These are phyloP conservation scores for Clathrus columnatus DNA, from an alignment of 768 basidiomycete genomes.

Conservation along the genomic window DNA sequence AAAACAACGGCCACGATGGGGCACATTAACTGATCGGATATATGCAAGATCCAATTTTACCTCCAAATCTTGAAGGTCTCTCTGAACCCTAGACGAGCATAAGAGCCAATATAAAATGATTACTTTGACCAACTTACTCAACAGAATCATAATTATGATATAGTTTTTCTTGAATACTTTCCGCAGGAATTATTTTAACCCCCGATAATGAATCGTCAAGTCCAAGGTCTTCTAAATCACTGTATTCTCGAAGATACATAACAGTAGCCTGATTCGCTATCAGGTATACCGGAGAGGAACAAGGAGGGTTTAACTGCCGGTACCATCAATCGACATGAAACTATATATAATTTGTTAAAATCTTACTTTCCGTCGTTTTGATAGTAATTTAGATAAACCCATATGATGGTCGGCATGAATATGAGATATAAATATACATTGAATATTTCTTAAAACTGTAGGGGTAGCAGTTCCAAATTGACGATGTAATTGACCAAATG, in stretches of 20 bases:
- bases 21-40: slow-evolving; percentile 62
- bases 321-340: not conserved
- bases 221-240: slow-evolving; percentile 65
- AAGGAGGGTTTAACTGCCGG: slow-evolving; percentile 53
- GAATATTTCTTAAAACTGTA: slow-evolving; percentile 53
- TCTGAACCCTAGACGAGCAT: slow-evolving; percentile 33
- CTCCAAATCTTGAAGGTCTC: slow-evolving; percentile 38
- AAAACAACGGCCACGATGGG: slow-evolving; percentile 64
- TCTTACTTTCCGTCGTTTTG: slow-evolving; percentile 58
- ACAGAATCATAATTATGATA: too few relatives aligned
- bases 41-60: slow-evolving; percentile 45
- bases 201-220: slow-evolving; percentile 25
- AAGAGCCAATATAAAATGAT: slow-evolving; percentile 24
- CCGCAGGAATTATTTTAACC: slow-evolving; percentile 15
- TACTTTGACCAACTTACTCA: slow-evolving; percentile 13
- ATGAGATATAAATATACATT: slow-evolving; percentile 82
- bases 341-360: not conserved
- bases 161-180: not conserved
- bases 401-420: slow-evolving; percentile 90
- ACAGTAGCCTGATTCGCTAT: slow-evolving; percentile 50
- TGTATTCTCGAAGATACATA: slow-evolving; percentile 63
- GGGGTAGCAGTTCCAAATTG: slow-evolving; percentile 51
- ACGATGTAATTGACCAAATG: slow-evolving; percentile 79
- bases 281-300: slow-evolving; percentile 58
- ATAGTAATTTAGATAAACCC: slow-evolving; percentile 67